phyloP scores from a whole-genome alignment of 192 early-diverging fungal genomes.

The Linnemannia exigua region DNA sequence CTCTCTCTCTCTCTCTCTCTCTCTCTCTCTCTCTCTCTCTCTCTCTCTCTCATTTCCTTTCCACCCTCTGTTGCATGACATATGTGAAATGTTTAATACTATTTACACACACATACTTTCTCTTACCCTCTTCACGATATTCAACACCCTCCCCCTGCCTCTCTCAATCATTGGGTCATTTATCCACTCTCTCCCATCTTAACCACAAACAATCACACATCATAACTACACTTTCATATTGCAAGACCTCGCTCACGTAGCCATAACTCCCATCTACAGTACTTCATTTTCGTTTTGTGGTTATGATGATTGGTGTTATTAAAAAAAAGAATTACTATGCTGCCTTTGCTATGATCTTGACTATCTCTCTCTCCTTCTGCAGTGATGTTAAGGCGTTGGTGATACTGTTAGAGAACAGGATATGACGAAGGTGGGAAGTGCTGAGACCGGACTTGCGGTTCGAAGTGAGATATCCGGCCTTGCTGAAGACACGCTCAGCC shows the following conservation, averaged over 20 bases:
- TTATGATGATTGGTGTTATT: neutral
- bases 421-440: neutral
- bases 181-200: neutral
- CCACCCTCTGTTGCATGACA: no score
- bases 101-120: no score
- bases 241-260: neutral
- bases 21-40: neutral
- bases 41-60: neutral
- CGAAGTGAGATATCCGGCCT: conserved; percentile 12
- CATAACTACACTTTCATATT: neutral
- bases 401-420: conserved; percentile 10
- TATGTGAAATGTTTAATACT: no score
- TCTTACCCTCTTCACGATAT: no score
- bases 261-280: neutral
- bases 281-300: neutral
- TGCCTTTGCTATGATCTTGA: neutral
- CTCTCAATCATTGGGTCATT: neutral
- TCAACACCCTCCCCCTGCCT: neutral
- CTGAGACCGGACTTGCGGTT: neutral
- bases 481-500: conserved; percentile 26
- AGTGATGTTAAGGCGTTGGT: conserved; percentile 12
- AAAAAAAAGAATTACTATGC: neutral
- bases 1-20: neutral
- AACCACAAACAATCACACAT: neutral
- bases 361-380: neutral